A percentile compares a stretch with the other conserved stretches of the same genome.
These are phyloP conservation scores for Coelastrella sp. DNA, from an alignment of 139 green algal species.

Conservation along the genomic window DNA sequence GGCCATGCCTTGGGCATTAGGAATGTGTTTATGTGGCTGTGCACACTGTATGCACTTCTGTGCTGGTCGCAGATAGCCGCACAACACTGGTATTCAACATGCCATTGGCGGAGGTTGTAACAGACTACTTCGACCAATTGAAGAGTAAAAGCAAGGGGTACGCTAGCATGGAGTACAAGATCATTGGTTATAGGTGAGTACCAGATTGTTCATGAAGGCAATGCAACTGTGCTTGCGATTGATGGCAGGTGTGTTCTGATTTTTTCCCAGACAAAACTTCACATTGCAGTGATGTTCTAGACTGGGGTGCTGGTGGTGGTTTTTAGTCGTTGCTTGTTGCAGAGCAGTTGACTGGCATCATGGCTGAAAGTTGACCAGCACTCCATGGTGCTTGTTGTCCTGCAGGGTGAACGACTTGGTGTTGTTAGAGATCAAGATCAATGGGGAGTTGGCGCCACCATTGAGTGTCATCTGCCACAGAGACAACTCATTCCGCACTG, in stretches of 20 bases:
- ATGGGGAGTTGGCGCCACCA: constrained; percentile 87
- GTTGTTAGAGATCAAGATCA: constrained; percentile 94
- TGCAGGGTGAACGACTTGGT: constrained; percentile 91
- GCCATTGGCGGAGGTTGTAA: constrained; percentile 97
- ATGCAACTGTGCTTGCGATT: too few species aligned
- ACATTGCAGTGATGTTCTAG: too few species aligned
- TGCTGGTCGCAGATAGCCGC: constrained; percentile 57
- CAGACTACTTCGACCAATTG: constrained; percentile 98
- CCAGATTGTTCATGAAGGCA: too few species aligned
- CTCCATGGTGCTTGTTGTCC: neutral
- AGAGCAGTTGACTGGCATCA: too few species aligned
- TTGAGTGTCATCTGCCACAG: constrained; percentile 88
- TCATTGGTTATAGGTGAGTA: constrained; percentile 79
- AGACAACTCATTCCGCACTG: constrained; percentile 56
- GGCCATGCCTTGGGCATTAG: too few species aligned
- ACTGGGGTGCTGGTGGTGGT: too few species aligned
- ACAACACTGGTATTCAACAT: constrained; percentile 94
- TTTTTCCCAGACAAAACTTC: too few species aligned
- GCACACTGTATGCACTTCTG: too few species aligned
- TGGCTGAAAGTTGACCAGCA: too few species aligned
- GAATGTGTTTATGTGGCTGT: too few species aligned
- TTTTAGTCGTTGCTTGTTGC: too few species aligned
- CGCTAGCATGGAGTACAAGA: constrained; percentile 96
- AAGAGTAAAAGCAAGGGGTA: constrained; percentile 95
- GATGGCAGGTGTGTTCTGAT: too few species aligned